phyloP scores from a whole-genome alignment of 805 yeast genomes.

The Candida bentonensis region DNA sequence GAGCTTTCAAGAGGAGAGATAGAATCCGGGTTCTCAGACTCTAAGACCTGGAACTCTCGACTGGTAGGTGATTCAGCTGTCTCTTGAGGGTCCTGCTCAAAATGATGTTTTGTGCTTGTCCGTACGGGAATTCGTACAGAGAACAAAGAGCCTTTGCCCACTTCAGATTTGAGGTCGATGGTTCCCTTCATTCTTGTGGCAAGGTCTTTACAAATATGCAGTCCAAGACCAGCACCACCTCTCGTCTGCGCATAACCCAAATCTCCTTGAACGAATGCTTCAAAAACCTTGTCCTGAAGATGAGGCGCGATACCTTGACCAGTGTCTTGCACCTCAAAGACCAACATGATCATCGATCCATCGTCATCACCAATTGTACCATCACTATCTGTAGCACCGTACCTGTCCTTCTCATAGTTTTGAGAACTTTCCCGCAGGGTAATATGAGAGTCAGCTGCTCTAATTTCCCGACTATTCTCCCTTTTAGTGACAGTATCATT shows the following conservation, averaged over 20 bases:
- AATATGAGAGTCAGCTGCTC: background rate
- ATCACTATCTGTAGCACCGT: background rate
- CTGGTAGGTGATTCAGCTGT: background rate
- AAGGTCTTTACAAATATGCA: slow-evolving; percentile 77
- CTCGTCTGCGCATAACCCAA: slow-evolving; percentile 79
- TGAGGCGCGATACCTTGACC: slow-evolving; percentile 90
- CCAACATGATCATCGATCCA: background rate
- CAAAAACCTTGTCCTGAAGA: slow-evolving; percentile 74
- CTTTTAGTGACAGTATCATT: background rate
- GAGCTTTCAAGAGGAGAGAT: background rate
- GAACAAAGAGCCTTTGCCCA: slow-evolving; percentile 78
- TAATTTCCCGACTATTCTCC: background rate
- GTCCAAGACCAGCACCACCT: slow-evolving; percentile 94
- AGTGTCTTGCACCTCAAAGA: slow-evolving; percentile 66
- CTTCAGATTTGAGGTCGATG: slow-evolving; percentile 52
- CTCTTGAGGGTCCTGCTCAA: background rate
- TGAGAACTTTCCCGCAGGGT: background rate
- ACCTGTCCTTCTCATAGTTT: background rate
- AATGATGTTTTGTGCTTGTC: slow-evolving; percentile 2
- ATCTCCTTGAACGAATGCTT: slow-evolving; percentile 95
- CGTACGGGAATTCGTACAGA: slow-evolving; percentile 45
- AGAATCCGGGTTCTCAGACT: background rate
- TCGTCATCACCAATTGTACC: background rate
- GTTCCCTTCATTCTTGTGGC: slow-evolving; percentile 88
- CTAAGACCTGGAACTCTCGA: background rate